These are phyloP conservation scores for Xylaria curta DNA, from an alignment of 495 filamentous ascomycete species.

Conservation along the genomic window DNA sequence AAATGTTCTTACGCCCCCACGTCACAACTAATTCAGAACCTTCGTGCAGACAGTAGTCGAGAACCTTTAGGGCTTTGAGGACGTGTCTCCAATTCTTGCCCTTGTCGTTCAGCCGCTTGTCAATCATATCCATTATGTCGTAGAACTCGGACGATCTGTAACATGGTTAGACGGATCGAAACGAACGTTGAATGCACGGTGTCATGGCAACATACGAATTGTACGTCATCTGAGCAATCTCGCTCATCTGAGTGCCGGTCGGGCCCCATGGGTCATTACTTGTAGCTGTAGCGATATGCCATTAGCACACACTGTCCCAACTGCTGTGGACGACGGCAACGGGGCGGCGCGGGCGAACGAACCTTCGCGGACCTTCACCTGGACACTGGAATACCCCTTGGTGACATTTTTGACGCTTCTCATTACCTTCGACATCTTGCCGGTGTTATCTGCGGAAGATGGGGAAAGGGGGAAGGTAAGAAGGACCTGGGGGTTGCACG, in stretches of 20 bases:
- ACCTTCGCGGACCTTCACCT: conserved; percentile 99
- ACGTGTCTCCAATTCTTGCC: conserved; percentile 99
- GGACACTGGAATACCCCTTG: conserved; percentile 95
- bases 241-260: conserved; percentile 97
- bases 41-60: conserved; percentile 98
- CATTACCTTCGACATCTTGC: conserved; percentile 93
- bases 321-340: conserved; percentile 6
- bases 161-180: conserved; percentile 27
- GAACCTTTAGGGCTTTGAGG: conserved; percentile 94
- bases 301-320: conserved; percentile 34
- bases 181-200: conserved; percentile 5
- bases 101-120: conserved; percentile 98
- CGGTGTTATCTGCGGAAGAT: conserved; percentile 30
- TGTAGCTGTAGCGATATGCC: conserved; percentile 68
- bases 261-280: conserved; percentile 99
- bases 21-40: conserved; percentile 96
- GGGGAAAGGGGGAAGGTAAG: conserved; percentile 13
- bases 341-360: conserved; percentile 46
- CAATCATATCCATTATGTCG: conserved; percentile 99
- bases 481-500: not conserved
- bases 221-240: conserved; percentile 96
- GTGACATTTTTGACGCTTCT: conserved; percentile 99
- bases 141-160: conserved; percentile 93
- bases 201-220: conserved; percentile 72
- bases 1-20: conserved; percentile 97